phyloP scores from a whole-genome alignment of 805 yeast genomes.

The Candida lessepsii region DNA sequence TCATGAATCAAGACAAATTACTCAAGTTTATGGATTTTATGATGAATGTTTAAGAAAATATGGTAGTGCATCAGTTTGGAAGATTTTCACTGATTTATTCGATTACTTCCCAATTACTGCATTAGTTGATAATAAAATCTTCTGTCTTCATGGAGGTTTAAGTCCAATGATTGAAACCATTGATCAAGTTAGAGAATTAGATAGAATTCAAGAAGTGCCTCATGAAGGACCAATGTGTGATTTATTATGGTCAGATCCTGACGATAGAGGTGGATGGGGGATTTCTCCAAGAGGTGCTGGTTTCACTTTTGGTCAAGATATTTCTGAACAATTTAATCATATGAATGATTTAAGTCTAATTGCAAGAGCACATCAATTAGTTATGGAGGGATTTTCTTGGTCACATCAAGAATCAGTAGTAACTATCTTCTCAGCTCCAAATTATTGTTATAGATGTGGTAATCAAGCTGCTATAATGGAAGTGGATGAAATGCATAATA shows the following conservation, averaged over 20 bases:
- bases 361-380: constrained; percentile 95
- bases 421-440: constrained; percentile 93
- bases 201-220: constrained; percentile 93
- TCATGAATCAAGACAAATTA: constrained; percentile 93
- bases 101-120: constrained; percentile 95
- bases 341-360: constrained; percentile 79
- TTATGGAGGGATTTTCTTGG: constrained; percentile 98
- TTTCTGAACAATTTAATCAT: constrained; percentile 90
- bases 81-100: constrained; percentile 83
- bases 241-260: constrained; percentile 95
- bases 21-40: constrained; percentile 94
- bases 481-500: constrained; percentile 89
- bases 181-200: constrained; percentile 87
- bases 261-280: constrained; percentile 98
- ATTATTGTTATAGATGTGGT: constrained; percentile 96
- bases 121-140: constrained; percentile 82
- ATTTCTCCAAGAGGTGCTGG: constrained; percentile 98
- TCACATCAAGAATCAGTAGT: constrained; percentile 92
- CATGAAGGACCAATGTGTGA: constrained; percentile 99
- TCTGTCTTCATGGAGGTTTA: constrained; percentile 92
- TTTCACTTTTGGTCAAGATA: constrained; percentile 95
- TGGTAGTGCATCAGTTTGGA: constrained; percentile 93
- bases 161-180: constrained; percentile 93
- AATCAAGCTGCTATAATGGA: constrained; percentile 98
- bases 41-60: constrained; percentile 94